phyloP scores from a whole-genome alignment of 2,329 filamentous ascomycete genomes.

The Neocatenulostroma microsporum region DNA sequence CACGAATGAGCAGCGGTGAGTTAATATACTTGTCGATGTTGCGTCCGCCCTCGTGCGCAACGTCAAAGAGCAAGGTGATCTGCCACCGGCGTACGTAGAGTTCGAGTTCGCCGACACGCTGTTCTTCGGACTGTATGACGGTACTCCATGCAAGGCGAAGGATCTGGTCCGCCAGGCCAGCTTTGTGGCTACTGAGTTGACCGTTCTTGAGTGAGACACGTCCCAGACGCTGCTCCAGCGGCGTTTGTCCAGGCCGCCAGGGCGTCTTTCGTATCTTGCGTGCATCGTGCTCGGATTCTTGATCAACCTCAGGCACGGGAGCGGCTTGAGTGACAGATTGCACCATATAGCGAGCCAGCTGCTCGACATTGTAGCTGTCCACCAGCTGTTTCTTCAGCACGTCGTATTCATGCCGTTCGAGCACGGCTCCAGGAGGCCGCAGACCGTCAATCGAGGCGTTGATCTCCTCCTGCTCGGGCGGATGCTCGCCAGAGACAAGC shows the following conservation, averaged over 20 bases:
- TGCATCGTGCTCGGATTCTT: neutral
- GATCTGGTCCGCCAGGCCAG: conserved; percentile 19
- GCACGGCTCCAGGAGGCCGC: conserved; percentile 15
- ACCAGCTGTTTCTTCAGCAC: conserved; percentile 14
- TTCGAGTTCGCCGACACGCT: conserved; percentile 23
- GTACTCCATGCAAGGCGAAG: conserved; percentile 22
- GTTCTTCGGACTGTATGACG: conserved; percentile 17
- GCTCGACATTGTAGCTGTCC: conserved; percentile 19
- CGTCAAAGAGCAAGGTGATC: conserved; percentile 21
- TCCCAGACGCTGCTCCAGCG: conserved; percentile 15
- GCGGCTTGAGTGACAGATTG: neutral
- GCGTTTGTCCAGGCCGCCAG: conserved; percentile 21
- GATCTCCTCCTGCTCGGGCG: conserved; percentile 20
- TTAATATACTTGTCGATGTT: conserved; percentile 17
- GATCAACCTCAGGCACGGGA: conserved; percentile 1
- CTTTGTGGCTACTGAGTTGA: conserved; percentile 9
- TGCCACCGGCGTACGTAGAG: conserved; percentile 22
- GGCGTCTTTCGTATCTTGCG: conserved; percentile 1
- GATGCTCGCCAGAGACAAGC: too few species aligned
- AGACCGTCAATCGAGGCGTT: conserved; percentile 23
- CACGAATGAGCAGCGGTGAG: conserved; percentile 15
- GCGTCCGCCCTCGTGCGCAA: conserved; percentile 7
- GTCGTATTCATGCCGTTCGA: conserved; percentile 18
- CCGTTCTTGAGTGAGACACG: conserved; percentile 7
- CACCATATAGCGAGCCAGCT: conserved; percentile 19